phyloP scores from a whole-genome alignment of 2,329 filamentous ascomycete species.

The Cladosporium sp. region DNA sequence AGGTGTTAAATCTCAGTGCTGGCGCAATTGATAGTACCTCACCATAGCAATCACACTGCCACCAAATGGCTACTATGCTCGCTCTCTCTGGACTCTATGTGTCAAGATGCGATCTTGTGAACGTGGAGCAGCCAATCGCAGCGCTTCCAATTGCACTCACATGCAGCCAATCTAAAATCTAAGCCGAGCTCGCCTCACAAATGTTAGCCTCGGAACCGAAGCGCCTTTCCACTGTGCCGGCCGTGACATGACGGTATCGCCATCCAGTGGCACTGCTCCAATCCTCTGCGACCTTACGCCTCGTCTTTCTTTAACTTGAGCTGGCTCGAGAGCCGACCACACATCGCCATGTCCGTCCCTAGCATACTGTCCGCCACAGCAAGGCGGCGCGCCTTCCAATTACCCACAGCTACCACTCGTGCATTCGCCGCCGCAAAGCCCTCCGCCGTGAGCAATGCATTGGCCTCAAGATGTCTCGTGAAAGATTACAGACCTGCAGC shows the following conservation, averaged over 20 bases:
- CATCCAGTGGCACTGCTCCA: not conserved
- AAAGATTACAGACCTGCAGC: conserved; percentile 28
- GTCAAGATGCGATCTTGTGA: not conserved
- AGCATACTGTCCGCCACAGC: conserved; percentile 20
- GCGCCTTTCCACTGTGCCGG: not conserved
- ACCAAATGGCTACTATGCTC: not conserved
- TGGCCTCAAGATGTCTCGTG: conserved; percentile 21
- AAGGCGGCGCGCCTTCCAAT: conserved; percentile 16
- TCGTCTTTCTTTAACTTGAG: not conserved
- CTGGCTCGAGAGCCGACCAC: not conserved
- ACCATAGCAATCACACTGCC: not conserved
- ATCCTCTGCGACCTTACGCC: conserved; percentile 1
- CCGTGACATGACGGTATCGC: conserved; percentile 6
- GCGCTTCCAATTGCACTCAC: not conserved
- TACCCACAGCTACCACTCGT: conserved; percentile 9
- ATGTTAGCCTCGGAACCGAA: conserved; percentile 2
- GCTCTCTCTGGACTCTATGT: not conserved
- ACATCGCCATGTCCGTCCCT: conserved; percentile 19
- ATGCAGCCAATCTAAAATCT: not conserved
- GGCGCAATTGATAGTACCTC: no score
- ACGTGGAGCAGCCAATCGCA: conserved; percentile 4
- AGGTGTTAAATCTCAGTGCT: no score
- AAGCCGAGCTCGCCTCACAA: conserved; percentile 7
- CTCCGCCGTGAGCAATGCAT: conserved; percentile 6
- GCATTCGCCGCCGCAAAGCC: conserved; percentile 14